Evolutionary conservation across 768 basidiomycete genomes (phyloP), one percentile per base, ranked within the genome.

Genomic region (Pisolithus orientalis): DNA sequence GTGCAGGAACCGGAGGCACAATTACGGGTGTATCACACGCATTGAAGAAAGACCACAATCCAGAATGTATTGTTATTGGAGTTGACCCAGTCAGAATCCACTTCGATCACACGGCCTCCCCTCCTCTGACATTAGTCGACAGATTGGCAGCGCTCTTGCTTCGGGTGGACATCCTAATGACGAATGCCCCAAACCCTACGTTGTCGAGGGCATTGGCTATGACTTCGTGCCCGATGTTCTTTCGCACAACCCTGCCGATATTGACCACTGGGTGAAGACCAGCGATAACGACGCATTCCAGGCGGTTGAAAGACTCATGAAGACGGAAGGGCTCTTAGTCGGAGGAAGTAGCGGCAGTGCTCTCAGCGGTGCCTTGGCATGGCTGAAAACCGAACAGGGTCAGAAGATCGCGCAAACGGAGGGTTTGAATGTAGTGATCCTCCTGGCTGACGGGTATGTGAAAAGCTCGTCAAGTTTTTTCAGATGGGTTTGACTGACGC

Each of bases 171-270:
- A 63, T 16, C 72, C 93, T 45, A 93, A 93, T 62, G 65, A 63
- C 1, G 68, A 66, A 39, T 83, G 79, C 8, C 62, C 60, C 27
- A 39, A 56, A n/a, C 69, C 72, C 49, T 98, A 97, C 61, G 65
- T 83, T 47, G 83, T 97, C 21, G 96, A 99, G 66, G 96, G 96
- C n/a, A 98, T 97, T 50, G 96, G 96, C 27, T 93, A 94, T 59
- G 92, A 95, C 67, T 95, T 95, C 64, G 64, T 95, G 43, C 94
- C 95, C 0, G 80, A 89, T 40, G 94, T 94, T 2, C 77, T 97
- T 39, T 82, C 85, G 37, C 87, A 86, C 45, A 72, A 77, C 16
- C 66, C 70, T 5, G 59, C 57, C 0, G 76, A 80, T 28, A 74
- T 98, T 47, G 80, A 94, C 62, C 53, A 64, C n/a, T 93, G 90